phyloP scores from a whole-genome alignment of 176 grass and related monocot species.

The Juncus inflexus region DNA sequence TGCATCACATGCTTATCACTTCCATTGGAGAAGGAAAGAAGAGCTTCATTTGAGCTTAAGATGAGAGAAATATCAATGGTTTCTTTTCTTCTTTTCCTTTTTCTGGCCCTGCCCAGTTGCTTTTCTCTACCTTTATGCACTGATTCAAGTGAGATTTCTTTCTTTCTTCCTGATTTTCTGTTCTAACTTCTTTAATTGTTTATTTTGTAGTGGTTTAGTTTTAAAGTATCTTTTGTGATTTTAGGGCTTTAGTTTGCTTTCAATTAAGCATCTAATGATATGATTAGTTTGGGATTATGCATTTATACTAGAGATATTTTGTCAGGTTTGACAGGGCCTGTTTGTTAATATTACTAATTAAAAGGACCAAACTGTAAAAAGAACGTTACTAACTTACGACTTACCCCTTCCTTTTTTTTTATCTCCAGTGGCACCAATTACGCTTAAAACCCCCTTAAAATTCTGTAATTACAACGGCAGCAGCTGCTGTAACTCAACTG shows the following conservation, averaged over 20 bases:
- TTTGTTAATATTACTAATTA: no score
- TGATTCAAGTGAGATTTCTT: slow-evolving; percentile 18
- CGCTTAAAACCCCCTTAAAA: slow-evolving; percentile 28
- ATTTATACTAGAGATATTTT: no score
- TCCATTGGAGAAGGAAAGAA: no score
- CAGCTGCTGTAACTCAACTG: slow-evolving; percentile 46
- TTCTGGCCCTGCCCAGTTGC: slow-evolving; percentile 8
- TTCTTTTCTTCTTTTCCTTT: slow-evolving; percentile 3
- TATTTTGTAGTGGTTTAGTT: no score
- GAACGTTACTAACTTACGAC: neutral
- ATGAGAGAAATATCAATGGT: neutral
- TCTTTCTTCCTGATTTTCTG: neutral
- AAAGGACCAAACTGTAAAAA: no score
- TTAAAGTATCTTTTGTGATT: no score
- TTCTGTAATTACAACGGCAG: slow-evolving; percentile 46
- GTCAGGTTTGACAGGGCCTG: no score
- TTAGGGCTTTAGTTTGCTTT: no score
- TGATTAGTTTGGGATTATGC: no score
- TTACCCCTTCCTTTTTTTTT: neutral
- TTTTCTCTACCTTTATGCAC: slow-evolving; percentile 25
- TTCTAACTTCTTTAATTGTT: neutral
- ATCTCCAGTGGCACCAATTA: slow-evolving; percentile 34
- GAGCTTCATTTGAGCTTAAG: slow-evolving; percentile 3
- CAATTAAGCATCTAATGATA: no score
- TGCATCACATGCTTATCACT: no score